A percentile compares a stretch with the other conserved stretches of the same genome.
Evolutionary conservation across 495 filamentous ascomycete species (phyloP).

Genomic region (Neurospora sp.): DNA sequence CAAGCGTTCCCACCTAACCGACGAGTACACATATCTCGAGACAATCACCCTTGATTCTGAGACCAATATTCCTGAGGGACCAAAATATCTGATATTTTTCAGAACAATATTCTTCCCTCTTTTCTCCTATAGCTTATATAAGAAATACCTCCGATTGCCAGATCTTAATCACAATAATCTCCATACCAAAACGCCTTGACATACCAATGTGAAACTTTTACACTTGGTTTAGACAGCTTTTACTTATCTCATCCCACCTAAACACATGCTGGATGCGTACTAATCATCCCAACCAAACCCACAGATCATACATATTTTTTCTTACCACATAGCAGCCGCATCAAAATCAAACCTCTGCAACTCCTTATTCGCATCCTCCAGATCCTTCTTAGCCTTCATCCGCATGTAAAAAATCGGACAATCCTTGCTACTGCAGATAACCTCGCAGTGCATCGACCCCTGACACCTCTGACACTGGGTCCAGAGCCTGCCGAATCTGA

Average conservation of each 20-base stretch:
- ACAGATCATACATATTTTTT: background rate
- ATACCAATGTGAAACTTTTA: background rate
- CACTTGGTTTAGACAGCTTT: background rate
- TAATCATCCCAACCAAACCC: background rate
- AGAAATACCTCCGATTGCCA: background rate
- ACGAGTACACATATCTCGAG: no score
- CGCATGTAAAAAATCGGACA: conserved; percentile 99
- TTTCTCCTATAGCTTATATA: background rate
- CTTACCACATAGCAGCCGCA: conserved; percentile 39
- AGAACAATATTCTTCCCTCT: background rate
- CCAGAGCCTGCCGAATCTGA: conserved; percentile 88
- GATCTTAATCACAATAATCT: background rate
- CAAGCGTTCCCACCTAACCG: no score
- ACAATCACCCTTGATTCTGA: no score
- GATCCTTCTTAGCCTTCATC: conserved; percentile 99
- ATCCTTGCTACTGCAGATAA: conserved; percentile 91
- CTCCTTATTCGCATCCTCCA: conserved; percentile 91
- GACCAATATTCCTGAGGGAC: background rate
- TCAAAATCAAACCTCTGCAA: conserved; percentile 84
- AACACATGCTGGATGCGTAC: background rate
- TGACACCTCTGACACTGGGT: conserved; percentile 98
- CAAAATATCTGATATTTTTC: background rate
- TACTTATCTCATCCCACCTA: background rate
- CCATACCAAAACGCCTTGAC: background rate
- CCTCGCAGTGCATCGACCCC: conserved; percentile 93